A percentile compares a stretch with the other conserved stretches of the same genome.
Conservation (phyloP, 176 grass and related monocot species). For the Saccharum officinarum region DNA sequence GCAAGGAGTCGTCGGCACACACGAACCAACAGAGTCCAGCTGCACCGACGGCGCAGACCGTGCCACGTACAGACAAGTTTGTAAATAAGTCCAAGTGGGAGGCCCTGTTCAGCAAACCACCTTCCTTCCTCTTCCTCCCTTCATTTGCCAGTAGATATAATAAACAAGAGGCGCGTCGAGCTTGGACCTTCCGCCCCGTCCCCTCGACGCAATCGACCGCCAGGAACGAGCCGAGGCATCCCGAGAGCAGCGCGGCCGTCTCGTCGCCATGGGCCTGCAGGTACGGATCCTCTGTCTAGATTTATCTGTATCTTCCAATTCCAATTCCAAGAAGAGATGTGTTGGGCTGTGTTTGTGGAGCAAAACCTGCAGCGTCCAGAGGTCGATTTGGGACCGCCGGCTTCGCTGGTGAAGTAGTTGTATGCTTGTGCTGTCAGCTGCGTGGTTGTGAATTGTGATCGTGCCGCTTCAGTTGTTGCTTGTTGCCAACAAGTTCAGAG, state of each 20-base stretch:
- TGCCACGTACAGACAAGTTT: no score
- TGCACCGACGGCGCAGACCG: no score
- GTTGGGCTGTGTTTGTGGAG: background rate
- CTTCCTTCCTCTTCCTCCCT: no score
- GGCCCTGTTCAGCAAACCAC: no score
- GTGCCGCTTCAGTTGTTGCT: background rate
- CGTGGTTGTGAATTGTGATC: background rate
- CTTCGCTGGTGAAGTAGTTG: background rate
- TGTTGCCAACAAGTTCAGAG: background rate
- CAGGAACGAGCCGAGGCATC: background rate
- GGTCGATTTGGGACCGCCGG: background rate
- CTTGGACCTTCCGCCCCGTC: background rate
- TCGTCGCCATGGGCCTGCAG: constrained; percentile 30
- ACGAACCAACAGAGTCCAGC: no score
- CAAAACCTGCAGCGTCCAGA: background rate
- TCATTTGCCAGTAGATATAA: no score
- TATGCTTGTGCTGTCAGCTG: background rate
- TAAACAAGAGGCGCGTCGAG: background rate
- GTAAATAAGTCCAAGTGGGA: no score
- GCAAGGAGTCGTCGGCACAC: no score
- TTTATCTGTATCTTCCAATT: background rate
- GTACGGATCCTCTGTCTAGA: background rate
- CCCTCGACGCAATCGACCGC: background rate
- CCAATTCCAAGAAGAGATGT: background rate
- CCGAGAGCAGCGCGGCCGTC: background rate